These are phyloP conservation scores for Arthrobotrys sinensis DNA, from an alignment of 2,329 filamentous ascomycete species.

Conservation along the genomic window DNA sequence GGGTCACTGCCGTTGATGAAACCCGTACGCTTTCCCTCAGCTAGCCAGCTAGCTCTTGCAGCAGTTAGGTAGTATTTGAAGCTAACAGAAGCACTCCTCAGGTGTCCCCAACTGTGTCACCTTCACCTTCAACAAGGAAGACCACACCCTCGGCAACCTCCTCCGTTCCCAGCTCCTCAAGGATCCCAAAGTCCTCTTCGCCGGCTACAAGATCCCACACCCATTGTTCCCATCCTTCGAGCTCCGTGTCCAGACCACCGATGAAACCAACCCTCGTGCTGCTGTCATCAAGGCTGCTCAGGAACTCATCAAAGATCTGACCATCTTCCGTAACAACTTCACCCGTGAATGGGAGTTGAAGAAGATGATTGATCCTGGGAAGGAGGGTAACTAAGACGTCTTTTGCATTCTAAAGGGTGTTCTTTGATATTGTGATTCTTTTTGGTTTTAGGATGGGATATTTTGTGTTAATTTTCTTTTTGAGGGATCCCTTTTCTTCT, in stretches of 20 bases:
- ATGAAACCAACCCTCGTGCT: slow-evolving; percentile 86
- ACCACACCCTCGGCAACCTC: slow-evolving; percentile 94
- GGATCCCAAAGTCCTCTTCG: slow-evolving; percentile 86
- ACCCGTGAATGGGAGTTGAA: slow-evolving; percentile 92
- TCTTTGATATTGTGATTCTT: slow-evolving; percentile 91
- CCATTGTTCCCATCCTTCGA: slow-evolving; percentile 73
- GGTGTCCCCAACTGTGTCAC: slow-evolving; percentile 92
- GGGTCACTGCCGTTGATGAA: slow-evolving; percentile 57
- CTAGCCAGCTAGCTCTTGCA: background rate
- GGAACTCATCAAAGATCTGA: slow-evolving; percentile 85
- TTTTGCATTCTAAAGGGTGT: slow-evolving; percentile 36
- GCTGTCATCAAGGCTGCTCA: slow-evolving; percentile 85
- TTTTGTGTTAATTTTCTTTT: too few relatives aligned
- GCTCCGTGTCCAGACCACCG: slow-evolving; percentile 90
- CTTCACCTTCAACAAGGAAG: slow-evolving; percentile 96
- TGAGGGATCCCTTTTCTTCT: too few relatives aligned
- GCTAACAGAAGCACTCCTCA: slow-evolving; percentile 66
- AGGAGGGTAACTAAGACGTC: slow-evolving; percentile 57
- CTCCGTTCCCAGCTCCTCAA: slow-evolving; percentile 87
- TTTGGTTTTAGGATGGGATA: slow-evolving; percentile 77
- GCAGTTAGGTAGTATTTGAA: background rate
- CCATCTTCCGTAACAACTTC: slow-evolving; percentile 86
- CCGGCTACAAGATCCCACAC: slow-evolving; percentile 81
- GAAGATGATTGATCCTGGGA: slow-evolving; percentile 66
- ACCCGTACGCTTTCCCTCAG: slow-evolving; percentile 34